A percentile compares a stretch with the other conserved stretches of the same genome.
These are phyloP conservation scores for Coemansia sp. DNA, from an alignment of 192 early-diverging fungal genomes.

Conservation along the genomic window DNA sequence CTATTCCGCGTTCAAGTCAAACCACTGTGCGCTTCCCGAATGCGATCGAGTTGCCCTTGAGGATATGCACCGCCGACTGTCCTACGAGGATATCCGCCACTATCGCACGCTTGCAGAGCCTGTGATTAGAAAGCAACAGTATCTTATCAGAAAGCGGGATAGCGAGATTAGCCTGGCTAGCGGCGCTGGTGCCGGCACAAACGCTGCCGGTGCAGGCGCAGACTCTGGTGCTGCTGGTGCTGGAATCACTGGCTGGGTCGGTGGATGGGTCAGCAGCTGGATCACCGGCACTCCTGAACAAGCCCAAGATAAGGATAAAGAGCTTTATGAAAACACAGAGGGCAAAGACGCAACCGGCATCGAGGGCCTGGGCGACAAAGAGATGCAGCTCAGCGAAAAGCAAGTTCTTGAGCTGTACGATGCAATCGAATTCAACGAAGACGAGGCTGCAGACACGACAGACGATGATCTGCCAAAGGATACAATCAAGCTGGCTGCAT, in stretches of 20 bases:
- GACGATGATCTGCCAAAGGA: conserved; percentile 55
- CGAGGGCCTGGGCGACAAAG: conserved; percentile 16
- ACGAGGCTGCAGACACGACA: conserved; percentile 51
- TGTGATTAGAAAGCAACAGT: conserved; percentile 72
- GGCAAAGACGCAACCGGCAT: not conserved
- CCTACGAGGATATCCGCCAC: conserved; percentile 87
- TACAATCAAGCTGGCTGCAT: conserved; percentile 63
- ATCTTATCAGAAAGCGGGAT: conserved; percentile 56
- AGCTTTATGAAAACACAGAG: not conserved
- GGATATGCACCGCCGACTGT: conserved; percentile 73
- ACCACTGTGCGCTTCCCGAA: conserved; percentile 46
- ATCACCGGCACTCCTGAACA: conserved; percentile 25
- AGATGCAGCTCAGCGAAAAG: conserved; percentile 69
- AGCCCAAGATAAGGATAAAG: not conserved
- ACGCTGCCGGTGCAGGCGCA: conserved; percentile 6
- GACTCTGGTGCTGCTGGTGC: conserved; percentile 11
- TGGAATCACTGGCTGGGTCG: conserved; percentile 54
- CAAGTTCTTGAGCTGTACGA: conserved; percentile 91
- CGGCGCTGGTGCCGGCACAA: not conserved
- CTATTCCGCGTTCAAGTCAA: conserved; percentile 63
- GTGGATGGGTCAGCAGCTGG: conserved; percentile 56
- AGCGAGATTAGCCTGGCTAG: conserved; percentile 20
- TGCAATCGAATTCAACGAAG: conserved; percentile 92
- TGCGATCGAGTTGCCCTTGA: conserved; percentile 60
- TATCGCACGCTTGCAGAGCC: conserved; percentile 80